A percentile compares a stretch with the other conserved stretches of the same genome.
phyloP scores from a whole-genome alignment of 192 early-diverging fungal species.

The Diversispora eburnea region DNA sequence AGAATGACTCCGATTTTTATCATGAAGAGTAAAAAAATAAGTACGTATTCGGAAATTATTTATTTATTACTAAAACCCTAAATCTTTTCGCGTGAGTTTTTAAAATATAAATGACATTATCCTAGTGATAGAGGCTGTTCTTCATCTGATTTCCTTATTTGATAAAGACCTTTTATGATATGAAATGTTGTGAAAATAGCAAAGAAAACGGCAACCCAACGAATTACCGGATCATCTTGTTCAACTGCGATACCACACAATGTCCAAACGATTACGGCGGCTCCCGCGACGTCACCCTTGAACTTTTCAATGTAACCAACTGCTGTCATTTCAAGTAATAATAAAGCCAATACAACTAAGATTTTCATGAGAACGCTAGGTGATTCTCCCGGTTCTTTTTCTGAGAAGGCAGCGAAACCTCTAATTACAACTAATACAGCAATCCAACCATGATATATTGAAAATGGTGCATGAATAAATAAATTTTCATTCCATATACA shows the following conservation, averaged over 20 bases:
- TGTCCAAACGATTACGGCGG: constrained; percentile 58
- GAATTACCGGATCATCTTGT: constrained; percentile 43
- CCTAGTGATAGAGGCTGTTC: too few relatives aligned
- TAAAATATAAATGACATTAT: too few relatives aligned
- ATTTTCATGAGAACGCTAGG: constrained; percentile 47
- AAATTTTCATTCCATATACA: constrained; percentile 35
- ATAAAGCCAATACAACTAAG: constrained; percentile 47
- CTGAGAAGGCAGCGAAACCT: constrained; percentile 56
- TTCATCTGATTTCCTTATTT: too few relatives aligned
- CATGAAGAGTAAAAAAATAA: too few relatives aligned
- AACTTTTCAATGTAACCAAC: constrained; percentile 60
- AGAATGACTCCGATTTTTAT: too few relatives aligned
- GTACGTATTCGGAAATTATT: too few relatives aligned
- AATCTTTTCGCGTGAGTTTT: too few relatives aligned
- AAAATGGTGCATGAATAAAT: constrained; percentile 65
- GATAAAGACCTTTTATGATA: constrained; percentile 38
- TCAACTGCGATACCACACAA: constrained; percentile 48
- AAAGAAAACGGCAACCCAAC: constrained; percentile 47
- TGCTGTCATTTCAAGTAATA: constrained; percentile 56
- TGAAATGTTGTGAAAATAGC: constrained; percentile 45
- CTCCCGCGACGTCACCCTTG: constrained; percentile 62
- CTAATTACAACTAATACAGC: constrained; percentile 56
- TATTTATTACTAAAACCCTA: too few relatives aligned
- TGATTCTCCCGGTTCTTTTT: constrained; percentile 28
- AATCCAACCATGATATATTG: constrained; percentile 63